Evolutionary conservation across 2,329 filamentous ascomycete species (phyloP), one percentile per base, ranked within the genome.

Genomic region (Fusarium concolor): DNA sequence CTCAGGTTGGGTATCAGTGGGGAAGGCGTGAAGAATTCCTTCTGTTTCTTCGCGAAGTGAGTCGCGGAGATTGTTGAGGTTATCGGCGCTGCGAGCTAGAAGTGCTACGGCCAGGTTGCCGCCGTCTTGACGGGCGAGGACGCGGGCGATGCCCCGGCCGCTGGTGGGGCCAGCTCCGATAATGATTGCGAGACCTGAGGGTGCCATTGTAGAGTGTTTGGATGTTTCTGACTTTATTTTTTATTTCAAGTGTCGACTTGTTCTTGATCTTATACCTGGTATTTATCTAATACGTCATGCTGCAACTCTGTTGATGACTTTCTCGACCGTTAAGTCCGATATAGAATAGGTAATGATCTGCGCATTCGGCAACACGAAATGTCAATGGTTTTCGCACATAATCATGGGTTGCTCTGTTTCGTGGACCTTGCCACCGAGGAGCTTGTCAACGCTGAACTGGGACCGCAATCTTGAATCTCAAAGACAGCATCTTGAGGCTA

Each of bases 91-190:
- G 12, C 70, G 66, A 14, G 70, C 66, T 4, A 71, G 35, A 9
- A 71, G 49, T 2, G 70, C 70, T 6, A 71, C 68, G 0, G 66
- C 60, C n/a, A 71, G 51, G 14, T 71, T 71, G 9, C 70, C 70
- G 5, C 55, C 49, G 2, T 55, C 29, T 0, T 55, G 33, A 11
- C 44, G 51, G 2, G 69, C 60, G 11, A 55, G 22, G 26, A 74
- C 84, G 68, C 74, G 85, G 76, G 83, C 85, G 5, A 88, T 88
- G 41, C 86, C 86, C 12, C 83, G 82, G 12, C 85, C 85, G 77
- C 85, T 74, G n/a, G 70, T 75, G 10, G 83, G 83, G 45, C 84
- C 83, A 33, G 83, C 84, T 33, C 84, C 84, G 35, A 86, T 80
- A 41, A 86, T 75, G 52, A 86, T 85, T 45, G 83, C 84, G 18